Evolutionary conservation across 2,329 filamentous ascomycete genomes (phyloP).

Genomic region (Blastomyces gilchristii): DNA sequence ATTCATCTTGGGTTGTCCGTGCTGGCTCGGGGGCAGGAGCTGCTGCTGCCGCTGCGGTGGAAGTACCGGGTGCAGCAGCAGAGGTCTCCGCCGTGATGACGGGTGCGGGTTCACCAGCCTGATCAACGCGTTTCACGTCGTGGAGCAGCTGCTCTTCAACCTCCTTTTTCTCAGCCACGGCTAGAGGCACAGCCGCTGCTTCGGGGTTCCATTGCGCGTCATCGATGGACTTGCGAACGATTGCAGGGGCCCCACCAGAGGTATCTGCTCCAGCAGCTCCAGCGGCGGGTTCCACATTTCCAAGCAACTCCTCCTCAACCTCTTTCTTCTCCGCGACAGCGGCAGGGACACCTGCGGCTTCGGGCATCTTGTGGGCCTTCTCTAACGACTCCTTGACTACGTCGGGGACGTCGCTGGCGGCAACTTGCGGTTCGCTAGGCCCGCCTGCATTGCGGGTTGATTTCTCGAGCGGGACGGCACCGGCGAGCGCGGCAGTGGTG

Average conservation of each 20-base stretch:
- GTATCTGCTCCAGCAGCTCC: not conserved
- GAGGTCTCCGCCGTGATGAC: conserved; percentile 31
- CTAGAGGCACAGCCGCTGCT: conserved; percentile 56
- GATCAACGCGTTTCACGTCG: conserved; percentile 29
- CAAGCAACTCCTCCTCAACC: conserved; percentile 15
- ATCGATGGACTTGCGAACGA: conserved; percentile 38
- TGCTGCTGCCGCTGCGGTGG: conserved; percentile 8
- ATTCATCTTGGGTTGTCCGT: conserved; percentile 12
- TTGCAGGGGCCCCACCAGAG: conserved; percentile 29
- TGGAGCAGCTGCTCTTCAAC: conserved; percentile 65
- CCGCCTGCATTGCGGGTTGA: not conserved
- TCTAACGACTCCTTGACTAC: conserved; percentile 41
- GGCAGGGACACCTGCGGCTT: conserved; percentile 37
- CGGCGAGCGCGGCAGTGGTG: conserved; percentile 39
- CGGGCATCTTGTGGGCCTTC: conserved; percentile 37
- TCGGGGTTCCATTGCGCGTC: conserved; percentile 54
- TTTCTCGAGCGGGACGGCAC: conserved; percentile 34
- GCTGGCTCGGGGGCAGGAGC: conserved; percentile 9
- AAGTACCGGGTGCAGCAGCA: conserved; percentile 28
- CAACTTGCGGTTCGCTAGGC: conserved; percentile 33
- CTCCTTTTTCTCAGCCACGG: conserved; percentile 63
- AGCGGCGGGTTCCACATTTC: conserved; percentile 11
- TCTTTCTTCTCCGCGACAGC: conserved; percentile 43
- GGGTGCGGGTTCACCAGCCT: conserved; percentile 28
- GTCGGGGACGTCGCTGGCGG: conserved; percentile 35